Conservation (phyloP, 1,284 basidiomycete genomes). For the Irpex sp. region DNA sequence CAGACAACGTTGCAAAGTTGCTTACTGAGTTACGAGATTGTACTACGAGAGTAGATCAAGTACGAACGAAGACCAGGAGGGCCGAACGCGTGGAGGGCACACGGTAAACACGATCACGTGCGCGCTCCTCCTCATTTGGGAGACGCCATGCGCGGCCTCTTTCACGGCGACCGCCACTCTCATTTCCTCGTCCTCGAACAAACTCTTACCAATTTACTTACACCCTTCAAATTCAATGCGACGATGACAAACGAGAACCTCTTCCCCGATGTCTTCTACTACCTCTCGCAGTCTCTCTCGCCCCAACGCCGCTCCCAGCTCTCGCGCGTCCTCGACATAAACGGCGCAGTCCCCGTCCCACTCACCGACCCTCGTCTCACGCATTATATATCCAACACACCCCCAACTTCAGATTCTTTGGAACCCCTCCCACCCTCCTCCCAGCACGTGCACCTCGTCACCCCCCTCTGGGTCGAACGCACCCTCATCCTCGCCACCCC, state of each 20-base stretch:
- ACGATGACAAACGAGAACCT: neutral
- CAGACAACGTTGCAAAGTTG: too few relatives aligned
- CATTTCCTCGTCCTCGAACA: neutral
- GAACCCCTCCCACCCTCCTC: conserved; percentile 21
- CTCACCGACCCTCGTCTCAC: conserved; percentile 20
- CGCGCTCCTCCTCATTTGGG: neutral
- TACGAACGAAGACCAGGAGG: too few relatives aligned
- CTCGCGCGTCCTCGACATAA: conserved; percentile 18
- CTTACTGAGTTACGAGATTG: too few relatives aligned
- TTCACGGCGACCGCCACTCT: neutral
- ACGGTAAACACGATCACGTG: neutral
- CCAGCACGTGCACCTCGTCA: conserved; percentile 19
- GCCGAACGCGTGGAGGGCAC: neutral
- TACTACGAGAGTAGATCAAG: too few relatives aligned
- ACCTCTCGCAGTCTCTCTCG: conserved; percentile 21
- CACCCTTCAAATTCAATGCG: neutral
- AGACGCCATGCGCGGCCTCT: neutral
- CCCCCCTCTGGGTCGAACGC: conserved; percentile 61
- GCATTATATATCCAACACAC: conserved; percentile 23
- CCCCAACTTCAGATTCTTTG: conserved; percentile 22
- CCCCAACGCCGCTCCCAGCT: conserved; percentile 17
- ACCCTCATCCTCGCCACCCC: conserved; percentile 53
- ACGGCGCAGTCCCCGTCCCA: conserved; percentile 18
- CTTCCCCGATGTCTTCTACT: conserved; percentile 22
- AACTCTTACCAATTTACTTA: neutral